Evolutionary conservation across 2,329 filamentous ascomycete genomes (phyloP), one percentile per base, ranked within the genome.

Genomic region (Lanzia echinophila): DNA sequence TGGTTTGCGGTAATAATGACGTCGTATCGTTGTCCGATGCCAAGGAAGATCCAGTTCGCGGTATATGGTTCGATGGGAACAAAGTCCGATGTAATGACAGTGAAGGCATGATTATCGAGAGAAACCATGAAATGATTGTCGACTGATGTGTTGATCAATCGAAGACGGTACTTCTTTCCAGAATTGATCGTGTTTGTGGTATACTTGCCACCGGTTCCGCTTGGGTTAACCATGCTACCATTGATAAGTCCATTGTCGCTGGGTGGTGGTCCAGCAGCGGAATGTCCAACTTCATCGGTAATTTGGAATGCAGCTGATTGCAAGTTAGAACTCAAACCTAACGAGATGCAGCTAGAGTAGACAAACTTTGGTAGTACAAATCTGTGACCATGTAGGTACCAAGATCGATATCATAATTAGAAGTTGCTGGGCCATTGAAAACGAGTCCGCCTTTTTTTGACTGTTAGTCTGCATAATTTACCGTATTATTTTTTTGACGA

Each of bases 71-170:
- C 56, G 20, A 84, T 73, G 0, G 81, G 79, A 0, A 84, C 77
- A 5, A 83, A 69, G 54, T 83, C 82, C n/a, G 68, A 68, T 0
- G 74, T 72, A 22, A 85, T 79, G 20, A 85, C 79, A 0, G 70
- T 77, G 61, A 85, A 64, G 0, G 65, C 73, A 64, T 85, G 82
- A 52, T 77, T 74, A 61, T 79, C 77, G 50, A 80, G 75, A 43
- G 68, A 70, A 56, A 80, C 70, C 20, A 65, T 63, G 60, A 73
- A 72, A 49, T 67, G 68, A 33, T 69, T 70, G 55, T 72, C 72
- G 11, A 72, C 67, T 15, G 68, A 70, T n/a, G 65, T 69, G 56
- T 78, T 78, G 49, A 79, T 66, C 1, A 79, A 59, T 2, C 76
- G 67, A 24, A 79, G 57, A 22, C 72, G 72, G 53, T 78, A 75